These are phyloP conservation scores for Centella asiatica DNA, from an alignment of 129 eudicot species.

Conservation along the genomic window DNA sequence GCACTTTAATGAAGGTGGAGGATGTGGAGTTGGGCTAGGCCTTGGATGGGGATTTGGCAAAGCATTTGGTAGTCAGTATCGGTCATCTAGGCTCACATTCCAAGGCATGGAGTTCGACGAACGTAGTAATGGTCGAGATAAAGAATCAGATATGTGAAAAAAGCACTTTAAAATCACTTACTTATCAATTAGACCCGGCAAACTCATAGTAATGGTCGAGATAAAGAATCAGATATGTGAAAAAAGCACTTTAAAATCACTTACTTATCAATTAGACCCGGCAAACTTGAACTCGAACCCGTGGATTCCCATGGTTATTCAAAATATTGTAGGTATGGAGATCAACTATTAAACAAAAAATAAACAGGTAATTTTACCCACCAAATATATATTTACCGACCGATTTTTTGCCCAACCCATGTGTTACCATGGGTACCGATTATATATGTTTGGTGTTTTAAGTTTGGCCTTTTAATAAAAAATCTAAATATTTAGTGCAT, in stretches of 20 bases:
- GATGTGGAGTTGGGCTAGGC: conserved; percentile 87
- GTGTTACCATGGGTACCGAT: too few species aligned
- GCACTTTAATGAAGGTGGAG: conserved; percentile 54
- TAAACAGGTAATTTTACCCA: too few species aligned
- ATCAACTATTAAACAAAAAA: too few species aligned
- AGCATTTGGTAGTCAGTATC: conserved; percentile 66
- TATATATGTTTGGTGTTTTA: too few species aligned
- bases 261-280: conserved; percentile 15
- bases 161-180: conserved; percentile 5
- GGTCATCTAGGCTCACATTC: conserved; percentile 51
- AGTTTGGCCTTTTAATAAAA: too few species aligned
- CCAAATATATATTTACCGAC: too few species aligned
- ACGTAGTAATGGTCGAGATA: conserved; percentile 22
- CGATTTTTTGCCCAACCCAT: too few species aligned
- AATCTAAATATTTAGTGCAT: too few species aligned
- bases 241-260: conserved; percentile 10
- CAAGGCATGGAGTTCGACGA: conserved; percentile 54
- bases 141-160: conserved; percentile 20
- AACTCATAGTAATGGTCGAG: conserved; percentile 23
- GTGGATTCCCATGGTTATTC: too few species aligned
- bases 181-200: too few species aligned
- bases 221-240: conserved; percentile 19
- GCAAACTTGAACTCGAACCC: too few species aligned
- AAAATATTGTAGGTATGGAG: too few species aligned
- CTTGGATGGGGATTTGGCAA: conserved; percentile 94